Base-by-base conservation (phyloP, 2,329 filamentous ascomycete species). In the Ophiocordyceps polyrhachis-furcata region DNA sequence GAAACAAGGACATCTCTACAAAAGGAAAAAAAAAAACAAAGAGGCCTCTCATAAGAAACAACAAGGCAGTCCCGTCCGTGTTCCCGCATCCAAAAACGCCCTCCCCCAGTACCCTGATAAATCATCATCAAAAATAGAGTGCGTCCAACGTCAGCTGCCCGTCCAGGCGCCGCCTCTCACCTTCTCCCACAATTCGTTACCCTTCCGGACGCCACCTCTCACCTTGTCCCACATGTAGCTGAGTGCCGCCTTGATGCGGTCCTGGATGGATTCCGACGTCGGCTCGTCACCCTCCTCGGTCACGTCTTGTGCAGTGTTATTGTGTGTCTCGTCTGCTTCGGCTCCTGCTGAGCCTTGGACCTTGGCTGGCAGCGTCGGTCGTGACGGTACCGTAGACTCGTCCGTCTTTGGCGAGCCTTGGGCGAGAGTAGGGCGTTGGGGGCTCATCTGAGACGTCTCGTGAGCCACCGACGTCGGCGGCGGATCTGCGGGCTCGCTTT, bases 401-500 rank as follows among this genome's bases (percentile, higher is more conserved):
- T 29, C 31, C 4, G 43, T 42, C 15, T 40, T 31, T 20, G 20
- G 17, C 13, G 42, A 37, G 15, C n/a, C 40, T n/a, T 29, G 31
- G 31, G 31, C 41, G 7, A 28, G 42, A 7, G 44, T 45, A 13
- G 12, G 50, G 25, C 14, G 49, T 9, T 51, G 43, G 20, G 53
- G 49, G 45, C 52, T 49, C 46, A 32, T 45, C 21, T 55, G 50
- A 13, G 46, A 31, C 17, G 45, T 43, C 23, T 40, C 41, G 12
- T 46, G 38, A 4, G 32, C 32, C 32, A 32, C 32, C 9, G 43
- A 28, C 17, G 40, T 17, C 4, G 58, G 54, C 13, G 61, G 63
- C 0, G 76, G 74, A 50, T 82, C 76, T 1, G 59, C 58, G 0
- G 71, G 74, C n/a, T 66, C 66, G 19, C 72, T 65, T 0, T 68